Evolutionary conservation across 805 yeast species (phyloP), one percentile per base, ranked within the genome.

Genomic region (Wickerhamomyces subpelliculosus): DNA sequence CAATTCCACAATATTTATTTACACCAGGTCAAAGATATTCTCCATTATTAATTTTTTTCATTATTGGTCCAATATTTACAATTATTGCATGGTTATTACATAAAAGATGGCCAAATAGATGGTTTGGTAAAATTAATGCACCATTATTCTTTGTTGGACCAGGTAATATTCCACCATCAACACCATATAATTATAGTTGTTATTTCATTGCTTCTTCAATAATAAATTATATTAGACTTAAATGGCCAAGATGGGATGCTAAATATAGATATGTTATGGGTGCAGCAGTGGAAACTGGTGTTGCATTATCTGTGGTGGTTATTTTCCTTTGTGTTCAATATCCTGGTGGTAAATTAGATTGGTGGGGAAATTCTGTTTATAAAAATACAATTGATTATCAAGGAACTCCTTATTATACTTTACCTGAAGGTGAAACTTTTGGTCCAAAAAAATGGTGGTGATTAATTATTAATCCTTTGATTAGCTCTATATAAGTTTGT

Each of bases 111-210:
- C 68, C 66, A 19, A 45, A 51, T 34, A 49, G 44, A 19, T 68
- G 43, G 39, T 40, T 55, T 27, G 60, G 60, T 20, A 62, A 66
- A 42, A 64, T 75, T 42, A 75, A 73, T 40, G 73, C 80, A 3
- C 85, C 88, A 0, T 78, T 80, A 10, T 79, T 85, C 38, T 70
- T 84, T 49, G 64, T 70, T 16, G 71, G 75, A 7, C 59, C 73
- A n/a, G 80, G 79, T 32, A 66, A 68, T 47, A 75, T 80, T 48
- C 89, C 90, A 13, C 89, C 90, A 30, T 81, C 84, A 27, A 78
- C 87, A 5, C 78, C 84, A 22, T 80, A 78, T 56, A 79, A 78
- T 55, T 79, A 78, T 57, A 70, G 79, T 2, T 68, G 74, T 19
- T 77, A 75, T 27, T 64, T 75, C 35, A 57, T 61, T 3, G 48